Evolutionary conservation across 371 early-diverging fungal genomes (phyloP), one percentile per base, ranked within the genome.

Genomic region (Nematocida sp.): DNA sequence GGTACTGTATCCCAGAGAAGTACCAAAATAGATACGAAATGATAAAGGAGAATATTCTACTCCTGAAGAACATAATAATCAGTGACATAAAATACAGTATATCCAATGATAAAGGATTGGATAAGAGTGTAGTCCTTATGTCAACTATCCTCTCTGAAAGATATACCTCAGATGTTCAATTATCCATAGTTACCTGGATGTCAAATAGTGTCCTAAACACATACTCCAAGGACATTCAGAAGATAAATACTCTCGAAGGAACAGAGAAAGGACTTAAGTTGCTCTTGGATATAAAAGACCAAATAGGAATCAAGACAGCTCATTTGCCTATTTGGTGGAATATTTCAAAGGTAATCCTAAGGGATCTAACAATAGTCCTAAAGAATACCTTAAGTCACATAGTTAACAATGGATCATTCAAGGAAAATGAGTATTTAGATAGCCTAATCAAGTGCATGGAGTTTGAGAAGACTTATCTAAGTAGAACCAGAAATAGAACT

Each of bases 251-350:
- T 7, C 61, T 70, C 15, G 45, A 47, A 0, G 74, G 46, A 11
- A 35, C 52, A 7, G 49, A 31, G 11, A 35, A 43, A 3, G n/a
- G 11, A 15, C 53, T 70, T 11, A 38, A 70, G 17, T 27, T 38
- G 1, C 74, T 70, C 37, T 35, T 70, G 31, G 17, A 5, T 5
- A 70, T 70, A 47, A 70, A 70, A 37, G 74, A 70, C 37, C 5
- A 40, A 2, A 37, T 70, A 17, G 74, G 74, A 5, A 70, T 70
- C 5, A 70, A 70, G 60, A 70, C 61, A 32, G 74, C 74, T 1
- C 74, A 70, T 32, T 61, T 70, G 1, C 74, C 74, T 19, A 70
- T 70, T 29, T 70, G 74, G 74, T 70, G 74, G 74, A 70, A 61
- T 35, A 70, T 70, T 46, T 70, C 74, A 15, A 70, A 70, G 35